Conservation (phyloP, 139 green algal genomes). For the Chlorella sp. region DNA sequence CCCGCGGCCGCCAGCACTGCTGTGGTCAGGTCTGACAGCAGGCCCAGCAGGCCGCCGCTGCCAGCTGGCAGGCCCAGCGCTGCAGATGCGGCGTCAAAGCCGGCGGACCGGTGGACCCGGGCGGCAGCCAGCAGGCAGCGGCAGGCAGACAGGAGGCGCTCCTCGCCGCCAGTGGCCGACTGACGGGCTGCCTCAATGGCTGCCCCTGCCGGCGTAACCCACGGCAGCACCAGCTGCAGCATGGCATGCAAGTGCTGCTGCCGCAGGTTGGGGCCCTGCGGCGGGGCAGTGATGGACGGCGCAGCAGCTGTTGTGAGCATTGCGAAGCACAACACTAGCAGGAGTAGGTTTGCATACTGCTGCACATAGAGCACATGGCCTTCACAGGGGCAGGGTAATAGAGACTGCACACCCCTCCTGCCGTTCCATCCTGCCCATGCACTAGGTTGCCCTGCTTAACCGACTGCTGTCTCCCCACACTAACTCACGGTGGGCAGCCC, state of each 20-base stretch:
- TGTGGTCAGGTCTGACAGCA: conserved; percentile 58
- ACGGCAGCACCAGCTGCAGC: conserved; percentile 67
- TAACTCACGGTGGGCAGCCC: not conserved
- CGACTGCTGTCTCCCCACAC: too few relatives aligned
- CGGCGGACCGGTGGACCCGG: conserved; percentile 41
- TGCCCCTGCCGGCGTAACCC: conserved; percentile 47
- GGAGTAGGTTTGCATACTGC: too few relatives aligned
- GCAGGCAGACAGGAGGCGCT: conserved; percentile 77
- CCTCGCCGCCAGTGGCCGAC: conserved; percentile 44
- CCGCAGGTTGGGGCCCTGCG: too few relatives aligned
- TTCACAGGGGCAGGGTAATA: too few relatives aligned
- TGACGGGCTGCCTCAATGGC: conserved; percentile 43
- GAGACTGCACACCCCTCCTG: too few relatives aligned
- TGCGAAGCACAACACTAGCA: too few relatives aligned
- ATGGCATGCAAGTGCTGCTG: conserved; percentile 59
- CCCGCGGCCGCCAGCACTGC: conserved; percentile 49
- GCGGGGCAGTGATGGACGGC: too few relatives aligned
- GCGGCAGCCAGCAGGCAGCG: conserved; percentile 50
- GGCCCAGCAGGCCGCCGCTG: conserved; percentile 46
- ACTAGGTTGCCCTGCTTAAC: too few relatives aligned
- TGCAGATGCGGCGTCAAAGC: conserved; percentile 40
- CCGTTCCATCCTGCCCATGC: too few relatives aligned
- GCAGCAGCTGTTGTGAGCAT: too few relatives aligned
- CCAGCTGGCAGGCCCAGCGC: not conserved
- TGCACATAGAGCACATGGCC: too few relatives aligned